These are phyloP conservation scores for Xylaria sp. DNA, from an alignment of 2,329 filamentous ascomycete species.

Conservation along the genomic window DNA sequence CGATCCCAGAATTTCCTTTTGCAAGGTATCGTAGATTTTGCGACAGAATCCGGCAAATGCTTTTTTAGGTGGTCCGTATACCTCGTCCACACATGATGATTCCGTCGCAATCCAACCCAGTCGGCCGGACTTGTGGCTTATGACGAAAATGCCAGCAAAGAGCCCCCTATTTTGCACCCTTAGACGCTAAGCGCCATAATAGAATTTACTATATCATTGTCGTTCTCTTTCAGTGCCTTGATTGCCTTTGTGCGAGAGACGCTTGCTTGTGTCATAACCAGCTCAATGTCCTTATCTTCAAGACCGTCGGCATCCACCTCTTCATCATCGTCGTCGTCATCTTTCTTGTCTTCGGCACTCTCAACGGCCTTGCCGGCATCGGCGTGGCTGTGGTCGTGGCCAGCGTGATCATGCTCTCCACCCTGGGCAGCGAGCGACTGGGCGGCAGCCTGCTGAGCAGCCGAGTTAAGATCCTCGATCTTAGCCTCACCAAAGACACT, in stretches of 20 bases:
- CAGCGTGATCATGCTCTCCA: constrained; percentile 61
- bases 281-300: constrained; percentile 98
- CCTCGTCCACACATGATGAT: constrained; percentile 17
- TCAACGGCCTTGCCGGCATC: constrained; percentile 67
- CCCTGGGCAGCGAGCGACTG: constrained; percentile 87
- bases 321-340: constrained; percentile 87
- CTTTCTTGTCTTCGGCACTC: constrained; percentile 72
- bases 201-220: constrained; percentile 99
- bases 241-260: constrained; percentile 98
- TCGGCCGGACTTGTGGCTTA: constrained; percentile 13
- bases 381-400: constrained; percentile 75
- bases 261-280: constrained; percentile 97
- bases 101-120: constrained; percentile 34
- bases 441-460: constrained; percentile 92
- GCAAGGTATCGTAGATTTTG: constrained; percentile 36
- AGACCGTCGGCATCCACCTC: constrained; percentile 94
- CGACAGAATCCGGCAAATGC: constrained; percentile 15
- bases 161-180: constrained; percentile 22
- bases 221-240: constrained; percentile 98
- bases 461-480: constrained; percentile 99
- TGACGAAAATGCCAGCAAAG: background rate
- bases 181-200: constrained; percentile 97
- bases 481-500: constrained; percentile 99
- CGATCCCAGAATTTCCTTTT: constrained; percentile 27
- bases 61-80: background rate